Conservation (phyloP, 352 stramenopile genomes). For the Detonula confervacea region DNA sequence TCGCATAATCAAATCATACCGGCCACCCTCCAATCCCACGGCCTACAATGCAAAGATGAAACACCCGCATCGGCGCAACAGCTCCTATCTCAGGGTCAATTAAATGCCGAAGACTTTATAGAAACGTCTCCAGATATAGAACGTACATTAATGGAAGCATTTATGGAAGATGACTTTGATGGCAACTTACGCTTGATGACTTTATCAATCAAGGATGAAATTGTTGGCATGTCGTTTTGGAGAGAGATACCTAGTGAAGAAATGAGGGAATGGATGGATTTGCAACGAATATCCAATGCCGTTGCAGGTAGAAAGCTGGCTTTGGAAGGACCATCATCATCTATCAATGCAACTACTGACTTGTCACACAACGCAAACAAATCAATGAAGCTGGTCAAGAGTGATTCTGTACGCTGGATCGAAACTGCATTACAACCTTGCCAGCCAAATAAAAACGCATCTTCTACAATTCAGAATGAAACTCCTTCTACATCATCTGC, state of each 20-base stretch:
- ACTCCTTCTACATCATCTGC: not conserved
- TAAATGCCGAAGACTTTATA: slow-evolving; percentile 20
- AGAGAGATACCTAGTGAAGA: slow-evolving; percentile 36
- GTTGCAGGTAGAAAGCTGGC: slow-evolving; percentile 7
- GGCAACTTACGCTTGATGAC: slow-evolving; percentile 40
- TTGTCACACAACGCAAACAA: slow-evolving; percentile 2
- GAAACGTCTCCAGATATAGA: slow-evolving; percentile 39
- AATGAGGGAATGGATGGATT: slow-evolving; percentile 48
- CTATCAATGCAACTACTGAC: not conserved
- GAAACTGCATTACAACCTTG: slow-evolving; percentile 9
- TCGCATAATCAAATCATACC: slow-evolving; percentile 4
- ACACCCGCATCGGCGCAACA: slow-evolving; percentile 16
- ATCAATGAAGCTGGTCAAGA: slow-evolving; percentile 24
- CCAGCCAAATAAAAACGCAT: not conserved
- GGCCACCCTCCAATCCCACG: slow-evolving; percentile 11
- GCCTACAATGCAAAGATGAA: slow-evolving; percentile 23
- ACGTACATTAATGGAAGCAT: slow-evolving; percentile 31
- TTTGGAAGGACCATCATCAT: not conserved
- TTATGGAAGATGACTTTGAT: slow-evolving; percentile 54
- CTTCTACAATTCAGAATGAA: not conserved
- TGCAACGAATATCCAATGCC: slow-evolving; percentile 22
- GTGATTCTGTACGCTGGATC: slow-evolving; percentile 34
- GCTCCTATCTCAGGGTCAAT: slow-evolving; percentile 11
- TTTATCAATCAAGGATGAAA: slow-evolving; percentile 19
- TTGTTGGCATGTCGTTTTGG: slow-evolving; percentile 43